These are phyloP conservation scores for Berberis thunbergii DNA, from an alignment of 164 flowering plant genomes.

Conservation along the genomic window DNA sequence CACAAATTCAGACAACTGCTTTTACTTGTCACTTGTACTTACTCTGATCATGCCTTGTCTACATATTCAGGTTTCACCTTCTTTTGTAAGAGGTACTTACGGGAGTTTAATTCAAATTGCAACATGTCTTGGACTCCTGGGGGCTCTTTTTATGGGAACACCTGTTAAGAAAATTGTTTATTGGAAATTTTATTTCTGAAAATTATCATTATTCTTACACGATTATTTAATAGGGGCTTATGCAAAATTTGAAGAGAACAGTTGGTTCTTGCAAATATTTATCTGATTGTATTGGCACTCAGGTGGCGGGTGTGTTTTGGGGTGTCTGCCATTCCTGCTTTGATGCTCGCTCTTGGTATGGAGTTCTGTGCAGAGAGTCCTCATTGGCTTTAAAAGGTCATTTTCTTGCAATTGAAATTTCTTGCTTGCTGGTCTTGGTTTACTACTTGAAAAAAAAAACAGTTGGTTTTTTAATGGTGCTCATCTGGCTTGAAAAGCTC, in stretches of 20 bases:
- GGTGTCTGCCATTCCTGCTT: conserved; percentile 85
- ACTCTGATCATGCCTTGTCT: not conserved
- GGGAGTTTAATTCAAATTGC: conserved; percentile 96
- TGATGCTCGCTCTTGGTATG: conserved; percentile 67
- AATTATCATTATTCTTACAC: not conserved
- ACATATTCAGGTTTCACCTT: conserved; percentile 35
- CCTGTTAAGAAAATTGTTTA: conserved; percentile 50
- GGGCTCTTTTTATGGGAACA: conserved; percentile 68
- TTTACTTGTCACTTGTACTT: not conserved
- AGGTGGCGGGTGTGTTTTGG: conserved; percentile 99
- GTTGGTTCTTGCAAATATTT: too few relatives aligned
- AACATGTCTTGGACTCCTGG: conserved; percentile 86
- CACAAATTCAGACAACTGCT: not conserved
- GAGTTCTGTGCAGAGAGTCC: conserved; percentile 85
- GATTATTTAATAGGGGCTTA: too few relatives aligned
- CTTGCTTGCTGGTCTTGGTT: not conserved
- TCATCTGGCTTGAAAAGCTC: too few relatives aligned
- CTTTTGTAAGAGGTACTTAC: conserved; percentile 91
- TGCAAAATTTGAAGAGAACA: too few relatives aligned
- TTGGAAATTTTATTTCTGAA: not conserved
- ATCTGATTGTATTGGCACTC: conserved; percentile 3
- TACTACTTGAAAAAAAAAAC: not conserved
- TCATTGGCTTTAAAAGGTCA: conserved; percentile 89
- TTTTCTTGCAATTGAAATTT: not conserved
- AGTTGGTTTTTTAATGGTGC: too few relatives aligned